Evolutionary conservation across 2,329 filamentous ascomycete genomes (phyloP), one percentile per base, ranked within the genome.

Genomic region (Aspergillus pseudoviridinutans): DNA sequence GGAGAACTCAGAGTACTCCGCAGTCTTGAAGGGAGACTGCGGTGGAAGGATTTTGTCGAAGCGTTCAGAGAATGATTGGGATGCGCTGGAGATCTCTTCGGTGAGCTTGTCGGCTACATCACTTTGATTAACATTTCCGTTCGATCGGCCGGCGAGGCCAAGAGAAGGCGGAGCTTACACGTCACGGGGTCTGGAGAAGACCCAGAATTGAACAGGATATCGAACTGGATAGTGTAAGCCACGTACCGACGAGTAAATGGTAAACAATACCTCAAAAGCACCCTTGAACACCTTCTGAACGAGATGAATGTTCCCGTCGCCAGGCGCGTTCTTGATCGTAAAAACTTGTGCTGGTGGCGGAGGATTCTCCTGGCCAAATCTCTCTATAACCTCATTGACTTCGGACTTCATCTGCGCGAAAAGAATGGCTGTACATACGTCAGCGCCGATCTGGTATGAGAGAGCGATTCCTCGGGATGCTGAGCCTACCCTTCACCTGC

Each of bases 271-370:
- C 75, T 88, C 91, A 68, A 97, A 99, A 1, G 87, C 74, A 1
- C 94, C 93, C 66, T 92, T 84, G 66, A 96, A 97, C 2, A 92
- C 85, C 76, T 96, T 97, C 75, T 99, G 91, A 17, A 97, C 82
- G 44, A 96, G 78, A 62, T 99, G 93, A 14, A 91, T 78, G 68
- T 97, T 97, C 29, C 92, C 93, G 28, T 71, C 62, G 6, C 71
- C 72, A 22, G 71, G 71, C 12, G 75, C 74, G 71, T 96, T 88
- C 49, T 80, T 76, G 54, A 97, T 81, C 6, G 90, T 90, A 73
- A 95, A 97, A 0, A 92, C 82, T 71, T 94, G 90, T 78, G 88
- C 91, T 1, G 93, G 88, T 9, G 92, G 92, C 7, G 92, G 89
- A 50, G 90, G 83, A 59, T 87, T 84, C 3, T 89, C 84, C 50